phyloP scores from a whole-genome alignment of 1,139 yeast species.

The Hansenula lynferdii region DNA sequence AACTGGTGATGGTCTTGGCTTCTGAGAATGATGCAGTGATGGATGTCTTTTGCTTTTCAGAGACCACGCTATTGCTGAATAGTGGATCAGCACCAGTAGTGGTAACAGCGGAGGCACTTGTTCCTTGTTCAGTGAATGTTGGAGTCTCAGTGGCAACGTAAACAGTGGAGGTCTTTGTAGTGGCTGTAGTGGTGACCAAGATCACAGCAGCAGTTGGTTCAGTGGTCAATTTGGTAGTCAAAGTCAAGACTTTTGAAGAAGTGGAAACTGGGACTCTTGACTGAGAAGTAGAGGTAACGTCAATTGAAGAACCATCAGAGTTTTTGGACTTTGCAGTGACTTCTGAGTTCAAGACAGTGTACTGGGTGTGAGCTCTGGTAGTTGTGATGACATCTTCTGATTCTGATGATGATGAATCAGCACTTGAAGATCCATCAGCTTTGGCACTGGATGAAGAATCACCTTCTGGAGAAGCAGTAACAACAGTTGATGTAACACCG shows the following conservation, averaged over 20 bases:
- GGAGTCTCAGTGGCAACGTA: constrained; percentile 16
- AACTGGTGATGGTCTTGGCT: constrained; percentile 8
- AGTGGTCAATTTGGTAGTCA: background rate
- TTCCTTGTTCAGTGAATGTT: constrained; percentile 13
- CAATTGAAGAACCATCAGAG: background rate
- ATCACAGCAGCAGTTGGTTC: background rate
- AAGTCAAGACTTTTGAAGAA: background rate
- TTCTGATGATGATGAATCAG: background rate
- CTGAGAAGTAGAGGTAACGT: background rate
- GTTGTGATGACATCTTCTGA: background rate
- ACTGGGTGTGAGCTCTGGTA: background rate
- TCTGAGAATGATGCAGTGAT: constrained; percentile 20
- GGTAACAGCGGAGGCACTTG: constrained; percentile 14
- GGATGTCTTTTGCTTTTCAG: constrained; percentile 17
- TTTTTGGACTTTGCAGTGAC: background rate
- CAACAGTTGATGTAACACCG: background rate
- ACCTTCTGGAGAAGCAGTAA: no score
- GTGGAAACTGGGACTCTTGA: background rate
- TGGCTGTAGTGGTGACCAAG: constrained; percentile 11
- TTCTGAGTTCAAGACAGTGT: background rate
- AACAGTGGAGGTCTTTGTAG: constrained; percentile 19
- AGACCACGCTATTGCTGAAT: constrained; percentile 18
- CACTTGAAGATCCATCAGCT: background rate
- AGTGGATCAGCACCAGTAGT: constrained; percentile 20
- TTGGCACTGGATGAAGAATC: background rate